phyloP scores from a whole-genome alignment of 2,329 filamentous ascomycete species.

The Nemania diffusa region DNA sequence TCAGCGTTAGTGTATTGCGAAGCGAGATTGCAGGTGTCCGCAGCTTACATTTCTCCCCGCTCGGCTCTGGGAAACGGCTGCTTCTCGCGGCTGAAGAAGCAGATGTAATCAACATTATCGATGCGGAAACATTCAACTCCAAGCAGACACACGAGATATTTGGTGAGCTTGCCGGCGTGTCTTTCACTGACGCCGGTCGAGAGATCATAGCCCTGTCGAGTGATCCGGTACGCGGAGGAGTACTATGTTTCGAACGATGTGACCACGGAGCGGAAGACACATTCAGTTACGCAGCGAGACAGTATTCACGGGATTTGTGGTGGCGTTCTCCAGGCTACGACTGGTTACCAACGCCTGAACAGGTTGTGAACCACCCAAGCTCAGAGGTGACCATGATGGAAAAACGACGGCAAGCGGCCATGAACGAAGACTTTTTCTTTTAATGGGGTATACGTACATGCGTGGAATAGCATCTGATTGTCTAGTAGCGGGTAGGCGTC shows the following conservation, averaged over 20 bases:
- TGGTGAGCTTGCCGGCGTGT: conserved; percentile 76
- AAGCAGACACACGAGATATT: conserved; percentile 79
- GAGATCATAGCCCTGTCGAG: conserved; percentile 75
- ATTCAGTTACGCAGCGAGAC: conserved; percentile 36
- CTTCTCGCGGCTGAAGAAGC: conserved; percentile 80
- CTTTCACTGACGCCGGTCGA: conserved; percentile 73
- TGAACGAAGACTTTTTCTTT: conserved; percentile 44
- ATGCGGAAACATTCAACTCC: conserved; percentile 70
- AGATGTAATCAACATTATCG: conserved; percentile 76
- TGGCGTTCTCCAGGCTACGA: conserved; percentile 42
- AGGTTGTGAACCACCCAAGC: conserved; percentile 38
- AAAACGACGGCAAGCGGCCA: conserved; percentile 45
- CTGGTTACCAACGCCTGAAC: conserved; percentile 44
- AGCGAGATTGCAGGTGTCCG: conserved; percentile 76
- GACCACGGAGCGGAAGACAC: conserved; percentile 52
- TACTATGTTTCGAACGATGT: conserved; percentile 70
- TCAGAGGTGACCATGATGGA: conserved; percentile 45
- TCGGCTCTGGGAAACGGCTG: conserved; percentile 72
- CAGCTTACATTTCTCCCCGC: conserved; percentile 76
- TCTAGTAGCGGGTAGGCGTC: conserved; percentile 29
- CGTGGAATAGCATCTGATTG: conserved; percentile 17
- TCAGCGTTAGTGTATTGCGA: conserved; percentile 64
- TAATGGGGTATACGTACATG: conserved; percentile 22
- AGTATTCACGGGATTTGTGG: conserved; percentile 29
- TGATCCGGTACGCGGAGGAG: conserved; percentile 72